A percentile compares a stretch with the other conserved stretches of the same genome.
Evolutionary conservation across 345 rosid genomes (phyloP).

Genomic region (Acer campestre): DNA sequence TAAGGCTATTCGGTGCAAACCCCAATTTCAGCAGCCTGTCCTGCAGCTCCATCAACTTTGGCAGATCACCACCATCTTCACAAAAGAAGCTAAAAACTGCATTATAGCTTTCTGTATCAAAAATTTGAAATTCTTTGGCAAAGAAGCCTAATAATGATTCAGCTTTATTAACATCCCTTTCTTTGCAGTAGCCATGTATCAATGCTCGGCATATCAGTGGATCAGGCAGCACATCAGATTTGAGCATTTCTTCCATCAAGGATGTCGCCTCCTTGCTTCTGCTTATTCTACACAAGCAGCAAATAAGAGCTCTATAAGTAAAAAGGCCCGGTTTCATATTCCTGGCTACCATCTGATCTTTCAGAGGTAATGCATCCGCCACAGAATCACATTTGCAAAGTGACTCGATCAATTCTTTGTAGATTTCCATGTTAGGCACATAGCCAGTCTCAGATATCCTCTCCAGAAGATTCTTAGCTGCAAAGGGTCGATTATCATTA

Average conservation of each 20-base stretch:
- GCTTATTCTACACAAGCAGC: constrained; percentile 55
- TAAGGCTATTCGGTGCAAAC: constrained; percentile 55
- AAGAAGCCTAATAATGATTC: constrained; percentile 54
- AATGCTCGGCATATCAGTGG: constrained; percentile 52
- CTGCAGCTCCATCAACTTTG: constrained; percentile 57
- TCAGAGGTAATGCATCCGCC: constrained; percentile 56
- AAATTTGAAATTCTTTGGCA: constrained; percentile 56
- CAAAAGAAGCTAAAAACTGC: constrained; percentile 38
- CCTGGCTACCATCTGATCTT: constrained; percentile 48
- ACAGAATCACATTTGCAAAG: constrained; percentile 45
- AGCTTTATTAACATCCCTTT: constrained; percentile 52
- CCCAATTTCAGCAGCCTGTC: constrained; percentile 68
- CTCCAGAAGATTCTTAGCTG: constrained; percentile 70
- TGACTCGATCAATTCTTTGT: constrained; percentile 52
- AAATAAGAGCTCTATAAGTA: constrained; percentile 56
- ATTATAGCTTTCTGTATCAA: constrained; percentile 63
- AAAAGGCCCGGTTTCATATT: constrained; percentile 30
- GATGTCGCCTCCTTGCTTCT: constrained; percentile 51
- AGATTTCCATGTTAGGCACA: constrained; percentile 42
- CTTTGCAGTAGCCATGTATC: constrained; percentile 58
- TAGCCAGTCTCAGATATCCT: constrained; percentile 49
- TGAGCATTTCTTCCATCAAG: constrained; percentile 68
- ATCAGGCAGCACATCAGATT: constrained; percentile 54
- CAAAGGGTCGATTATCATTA: constrained; percentile 68
- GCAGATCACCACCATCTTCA: constrained; percentile 52